Evolutionary conservation across 306 rosid genomes (phyloP).

Genomic region (Fagus crenata): DNA sequence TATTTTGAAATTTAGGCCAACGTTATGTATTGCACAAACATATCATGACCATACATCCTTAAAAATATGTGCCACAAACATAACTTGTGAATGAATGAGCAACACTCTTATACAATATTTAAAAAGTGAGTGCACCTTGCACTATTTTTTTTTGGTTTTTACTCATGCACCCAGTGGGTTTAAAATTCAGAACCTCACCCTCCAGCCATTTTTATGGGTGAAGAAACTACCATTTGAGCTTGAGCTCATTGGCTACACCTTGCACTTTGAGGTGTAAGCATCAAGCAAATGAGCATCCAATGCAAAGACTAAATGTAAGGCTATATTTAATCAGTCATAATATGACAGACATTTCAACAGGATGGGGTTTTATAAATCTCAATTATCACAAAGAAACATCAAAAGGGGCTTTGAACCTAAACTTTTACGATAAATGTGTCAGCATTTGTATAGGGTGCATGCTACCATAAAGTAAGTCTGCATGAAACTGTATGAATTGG

Average conservation of each 20-base stretch:
- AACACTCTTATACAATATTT: not conserved
- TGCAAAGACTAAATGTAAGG: not conserved
- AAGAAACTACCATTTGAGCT: too few species aligned
- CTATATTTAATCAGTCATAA: not conserved
- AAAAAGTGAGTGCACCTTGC: not conserved
- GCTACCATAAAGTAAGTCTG: not conserved
- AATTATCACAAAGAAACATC: not conserved
- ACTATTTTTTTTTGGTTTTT: too few species aligned
- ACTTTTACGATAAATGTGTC: not conserved
- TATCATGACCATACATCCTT: not conserved
- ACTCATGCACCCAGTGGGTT: too few species aligned
- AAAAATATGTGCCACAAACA: not conserved
- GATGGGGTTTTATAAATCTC: not conserved
- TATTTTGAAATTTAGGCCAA: not conserved
- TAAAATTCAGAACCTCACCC: too few species aligned
- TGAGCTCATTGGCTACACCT: not conserved
- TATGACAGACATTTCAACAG: conserved; percentile 3
- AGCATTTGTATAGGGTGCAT: not conserved
- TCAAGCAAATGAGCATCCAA: not conserved
- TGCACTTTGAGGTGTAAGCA: not conserved
- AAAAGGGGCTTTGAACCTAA: too few species aligned
- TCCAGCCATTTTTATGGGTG: too few species aligned
- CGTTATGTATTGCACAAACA: not conserved
- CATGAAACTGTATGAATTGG: not conserved
- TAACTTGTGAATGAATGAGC: not conserved